Percentiles rank a stretch among this genome's conserved stretches.
Evolutionary conservation across 768 basidiomycete genomes (phyloP).

Genomic region (Gautieria morchelliformis): DNA sequence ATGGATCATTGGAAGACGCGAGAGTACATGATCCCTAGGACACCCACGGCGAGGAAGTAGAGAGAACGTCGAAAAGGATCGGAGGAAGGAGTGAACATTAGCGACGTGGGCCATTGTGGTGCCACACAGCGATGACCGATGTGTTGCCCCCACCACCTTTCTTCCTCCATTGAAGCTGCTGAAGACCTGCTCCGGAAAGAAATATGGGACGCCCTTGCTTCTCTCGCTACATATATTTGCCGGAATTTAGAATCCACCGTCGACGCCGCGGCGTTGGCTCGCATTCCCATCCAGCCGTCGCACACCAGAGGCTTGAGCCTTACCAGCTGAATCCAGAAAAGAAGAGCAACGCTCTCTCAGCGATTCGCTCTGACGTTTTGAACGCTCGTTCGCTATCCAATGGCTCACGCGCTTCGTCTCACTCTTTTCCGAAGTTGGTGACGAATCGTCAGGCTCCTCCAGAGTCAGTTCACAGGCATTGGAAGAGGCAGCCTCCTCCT

Average conservation of each 20-base stretch:
- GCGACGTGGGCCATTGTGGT: not conserved
- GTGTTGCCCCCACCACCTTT: constrained; percentile 28
- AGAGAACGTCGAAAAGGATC: not conserved
- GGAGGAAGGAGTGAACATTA: not conserved
- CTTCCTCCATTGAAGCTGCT: constrained; percentile 25
- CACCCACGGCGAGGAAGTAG: too few species aligned
- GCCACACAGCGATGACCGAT: not conserved
- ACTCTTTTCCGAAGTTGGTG: not conserved
- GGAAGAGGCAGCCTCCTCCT: constrained; percentile 50
- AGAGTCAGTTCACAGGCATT: constrained; percentile 9
- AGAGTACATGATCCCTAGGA: too few species aligned
- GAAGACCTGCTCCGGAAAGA: constrained; percentile 9
- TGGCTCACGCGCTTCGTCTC: constrained; percentile 67
- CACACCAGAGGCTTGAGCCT: not conserved
- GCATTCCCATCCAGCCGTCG: not conserved
- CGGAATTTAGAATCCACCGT: constrained; percentile 44
- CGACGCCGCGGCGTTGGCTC: constrained; percentile 20
- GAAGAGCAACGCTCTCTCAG: constrained; percentile 16
- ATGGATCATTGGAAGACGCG: too few species aligned
- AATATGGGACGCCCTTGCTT: constrained; percentile 36
- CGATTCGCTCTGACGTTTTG: constrained; percentile 51
- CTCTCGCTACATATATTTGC: constrained; percentile 49
- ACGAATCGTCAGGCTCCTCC: constrained; percentile 18
- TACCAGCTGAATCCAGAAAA: not conserved
- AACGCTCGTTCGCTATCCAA: constrained; percentile 54